Conservation (phyloP, 306 rosid species). For the Casuarina cunninghamiana region DNA sequence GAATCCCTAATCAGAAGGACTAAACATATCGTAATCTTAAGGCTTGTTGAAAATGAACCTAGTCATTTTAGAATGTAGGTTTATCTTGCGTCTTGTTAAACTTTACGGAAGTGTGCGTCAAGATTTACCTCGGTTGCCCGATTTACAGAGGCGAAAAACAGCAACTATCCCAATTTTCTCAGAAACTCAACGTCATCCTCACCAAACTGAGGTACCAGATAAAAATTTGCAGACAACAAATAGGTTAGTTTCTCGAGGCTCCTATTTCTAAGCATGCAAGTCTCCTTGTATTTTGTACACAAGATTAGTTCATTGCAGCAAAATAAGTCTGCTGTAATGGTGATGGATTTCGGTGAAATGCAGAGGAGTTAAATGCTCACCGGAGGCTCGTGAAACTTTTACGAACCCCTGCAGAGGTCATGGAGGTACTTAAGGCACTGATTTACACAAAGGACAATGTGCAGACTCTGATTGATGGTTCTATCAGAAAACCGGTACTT, state of each 20-base stretch:
- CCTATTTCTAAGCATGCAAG: neutral
- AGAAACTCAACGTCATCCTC: conserved; percentile 27
- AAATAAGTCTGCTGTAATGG: neutral
- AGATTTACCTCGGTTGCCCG: neutral
- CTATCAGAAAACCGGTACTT: conserved; percentile 33
- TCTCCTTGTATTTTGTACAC: neutral
- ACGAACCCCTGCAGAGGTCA: conserved; percentile 39
- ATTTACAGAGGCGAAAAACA: conserved; percentile 21
- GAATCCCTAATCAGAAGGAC: too few species aligned
- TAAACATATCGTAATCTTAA: too few species aligned
- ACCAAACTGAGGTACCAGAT: conserved; percentile 32
- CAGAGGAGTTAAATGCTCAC: conserved; percentile 25
- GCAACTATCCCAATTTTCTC: conserved; percentile 32
- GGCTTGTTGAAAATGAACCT: too few species aligned
- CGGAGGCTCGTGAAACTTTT: conserved; percentile 19
- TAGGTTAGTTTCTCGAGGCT: conserved; percentile 11
- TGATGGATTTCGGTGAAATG: neutral
- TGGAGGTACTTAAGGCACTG: conserved; percentile 36
- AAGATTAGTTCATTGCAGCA: too few species aligned
- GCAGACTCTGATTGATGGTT: conserved; percentile 45
- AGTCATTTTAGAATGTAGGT: too few species aligned
- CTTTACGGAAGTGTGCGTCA: too few species aligned
- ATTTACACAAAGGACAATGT: conserved; percentile 34
- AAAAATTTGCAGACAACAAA: conserved; percentile 23
- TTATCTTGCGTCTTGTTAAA: too few species aligned